These are phyloP conservation scores for Sphenostylis stenocarpa DNA, from an alignment of 306 rosid species.

Conservation along the genomic window DNA sequence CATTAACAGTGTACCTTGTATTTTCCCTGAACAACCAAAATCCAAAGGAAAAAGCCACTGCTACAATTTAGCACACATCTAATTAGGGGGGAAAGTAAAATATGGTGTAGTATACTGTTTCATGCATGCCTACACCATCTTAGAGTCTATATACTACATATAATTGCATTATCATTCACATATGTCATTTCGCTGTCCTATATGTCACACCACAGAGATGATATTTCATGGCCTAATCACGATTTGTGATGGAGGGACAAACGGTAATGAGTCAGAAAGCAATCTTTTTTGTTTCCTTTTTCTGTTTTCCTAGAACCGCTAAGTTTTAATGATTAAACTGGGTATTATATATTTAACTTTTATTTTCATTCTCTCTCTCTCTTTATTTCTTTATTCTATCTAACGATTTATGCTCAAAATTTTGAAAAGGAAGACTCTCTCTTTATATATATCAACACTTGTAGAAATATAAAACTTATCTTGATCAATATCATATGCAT, in stretches of 20 bases:
- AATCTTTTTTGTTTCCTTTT: slow-evolving; percentile 18
- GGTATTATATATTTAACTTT: not conserved
- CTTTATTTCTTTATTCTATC: not conserved
- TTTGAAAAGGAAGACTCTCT: not conserved
- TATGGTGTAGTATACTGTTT: not conserved
- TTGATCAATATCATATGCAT: not conserved
- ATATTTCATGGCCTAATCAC: slow-evolving; percentile 17
- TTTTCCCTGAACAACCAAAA: slow-evolving; percentile 8
- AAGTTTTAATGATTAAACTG: not conserved
- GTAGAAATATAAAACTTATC: not conserved
- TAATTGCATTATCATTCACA: slow-evolving; percentile 18
- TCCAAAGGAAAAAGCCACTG: not conserved
- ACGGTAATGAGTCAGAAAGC: slow-evolving; percentile 30
- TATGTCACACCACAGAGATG: slow-evolving; percentile 9
- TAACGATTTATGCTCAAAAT: not conserved
- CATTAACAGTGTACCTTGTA: slow-evolving; percentile 15
- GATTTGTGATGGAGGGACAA: slow-evolving; percentile 34
- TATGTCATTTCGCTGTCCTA: slow-evolving; percentile 3
- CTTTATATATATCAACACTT: not conserved
- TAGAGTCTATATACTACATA: not conserved
- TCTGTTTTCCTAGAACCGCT: not conserved
- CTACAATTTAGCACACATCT: not conserved
- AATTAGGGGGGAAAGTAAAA: not conserved
- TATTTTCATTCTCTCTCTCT: not conserved
- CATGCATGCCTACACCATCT: not conserved